A percentile compares a stretch with the other conserved stretches of the same genome.
Conservation (phyloP, 2,329 filamentous ascomycete genomes). For the Tolypocladium endophyticum region DNA sequence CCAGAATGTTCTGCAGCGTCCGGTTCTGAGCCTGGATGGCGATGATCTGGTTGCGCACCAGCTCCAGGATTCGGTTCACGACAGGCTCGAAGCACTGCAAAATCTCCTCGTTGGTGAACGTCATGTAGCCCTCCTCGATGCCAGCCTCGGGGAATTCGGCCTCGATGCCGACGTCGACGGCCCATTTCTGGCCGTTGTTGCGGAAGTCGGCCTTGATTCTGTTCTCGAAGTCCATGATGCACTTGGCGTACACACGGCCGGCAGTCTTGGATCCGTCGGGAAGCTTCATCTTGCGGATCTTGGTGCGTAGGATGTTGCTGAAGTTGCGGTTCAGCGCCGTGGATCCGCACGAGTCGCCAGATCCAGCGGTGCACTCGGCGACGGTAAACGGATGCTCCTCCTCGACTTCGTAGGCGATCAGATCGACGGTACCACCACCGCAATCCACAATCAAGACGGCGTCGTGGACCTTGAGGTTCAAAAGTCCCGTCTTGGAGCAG, state of each 20-base stretch:
- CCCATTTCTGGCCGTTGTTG: slow-evolving; percentile 99
- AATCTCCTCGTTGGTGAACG: slow-evolving; percentile 98
- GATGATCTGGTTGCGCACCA: slow-evolving; percentile 97
- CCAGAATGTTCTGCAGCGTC: slow-evolving; percentile 86
- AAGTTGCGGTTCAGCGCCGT: slow-evolving; percentile 97
- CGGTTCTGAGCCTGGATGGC: slow-evolving; percentile 97
- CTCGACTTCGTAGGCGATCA: slow-evolving; percentile 98
- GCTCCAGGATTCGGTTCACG: slow-evolving; percentile 89
- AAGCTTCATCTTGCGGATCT: slow-evolving; percentile 98
- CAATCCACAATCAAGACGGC: slow-evolving; percentile 98
- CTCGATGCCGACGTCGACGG: slow-evolving; percentile 96
- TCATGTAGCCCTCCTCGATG: slow-evolving; percentile 99
- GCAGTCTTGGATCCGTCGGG: slow-evolving; percentile 94
- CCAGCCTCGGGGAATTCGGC: slow-evolving; percentile 95
- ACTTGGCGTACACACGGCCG: slow-evolving; percentile 97
- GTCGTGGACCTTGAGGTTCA: slow-evolving; percentile 96
- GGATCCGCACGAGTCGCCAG: slow-evolving; percentile 96
- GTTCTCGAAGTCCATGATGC: slow-evolving; percentile 99
- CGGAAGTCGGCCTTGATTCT: slow-evolving; percentile 99
- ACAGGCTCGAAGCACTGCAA: slow-evolving; percentile 98
- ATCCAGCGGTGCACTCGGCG: slow-evolving; percentile 92
- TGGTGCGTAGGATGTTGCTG: slow-evolving; percentile 92
- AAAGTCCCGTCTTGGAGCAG: slow-evolving; percentile 89
- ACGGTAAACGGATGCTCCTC: slow-evolving; percentile 96
- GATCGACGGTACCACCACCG: slow-evolving; percentile 94